Base-by-base conservation (phyloP, 331 rosid species). In the Spiraea crenata region DNA sequence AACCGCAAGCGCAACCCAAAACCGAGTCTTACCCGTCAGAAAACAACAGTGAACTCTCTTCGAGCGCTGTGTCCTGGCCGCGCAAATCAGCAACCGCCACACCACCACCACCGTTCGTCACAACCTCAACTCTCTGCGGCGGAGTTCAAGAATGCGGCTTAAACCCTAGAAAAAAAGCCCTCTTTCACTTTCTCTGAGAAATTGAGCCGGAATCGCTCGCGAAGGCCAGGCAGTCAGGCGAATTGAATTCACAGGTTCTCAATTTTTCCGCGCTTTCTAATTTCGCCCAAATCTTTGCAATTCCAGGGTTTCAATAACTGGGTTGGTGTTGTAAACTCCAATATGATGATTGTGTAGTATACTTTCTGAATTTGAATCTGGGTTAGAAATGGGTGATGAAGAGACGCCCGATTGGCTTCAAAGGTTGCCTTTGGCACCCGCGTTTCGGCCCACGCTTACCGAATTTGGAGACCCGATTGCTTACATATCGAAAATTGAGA, bases 401-500 rank as follows among this genome's bases (percentile, higher is more conserved):
- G 96, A 95, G 77, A 86, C 85, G 76, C 98, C 98, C 63, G 82
- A 82, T 78, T 95, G 99, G 99, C 86, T 91, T 4, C 54, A 89
- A 77, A 81, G 74, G 84, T 78, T 95, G 89, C 96, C 96, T 17
- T 83, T 81, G 80, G 98, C 99, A n/a, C 99, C 98, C 5, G 96
- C 86, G 80, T 95, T 95, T 85, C 89, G 89, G 56, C 99, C 98
- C 42, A 95, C 99, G 0, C 98, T 91, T 58, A 91, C 98, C 2
- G 99, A 95, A 81, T 95, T 95, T 39, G 83, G 93, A 3, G 99
- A 91, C 96, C 99, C 99, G 9, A 89, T 95, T 86, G 95, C 98
- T 74, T 95, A 91, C 73, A 91, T 95, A 75, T 95, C 99, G 34
- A 95, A 89, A 85, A 95, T 95, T 76, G 99, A 95, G 84, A 89